Base-by-base conservation (phyloP, 352 stramenopile species). In the Phytopythium vexans region DNA sequence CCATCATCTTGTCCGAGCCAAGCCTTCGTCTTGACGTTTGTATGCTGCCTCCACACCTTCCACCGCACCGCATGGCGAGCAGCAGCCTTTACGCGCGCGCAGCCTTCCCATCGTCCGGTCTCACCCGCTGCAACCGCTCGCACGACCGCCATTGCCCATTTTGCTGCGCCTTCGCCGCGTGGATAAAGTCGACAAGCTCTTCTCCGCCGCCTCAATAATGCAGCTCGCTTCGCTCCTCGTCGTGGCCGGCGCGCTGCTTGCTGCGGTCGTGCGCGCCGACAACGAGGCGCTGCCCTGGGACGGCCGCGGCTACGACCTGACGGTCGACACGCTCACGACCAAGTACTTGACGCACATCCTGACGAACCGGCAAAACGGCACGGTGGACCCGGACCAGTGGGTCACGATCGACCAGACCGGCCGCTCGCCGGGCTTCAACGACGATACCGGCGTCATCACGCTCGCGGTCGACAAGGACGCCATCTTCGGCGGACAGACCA, bases 331-430 rank as follows among this genome's bases (percentile, higher is more conserved):
- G 46, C 72, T 87, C 39, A 66, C 54, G 33, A 54, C 64, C 56
- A 76, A 89, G 61, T 87, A 77, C 64, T 52, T 77, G 72, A 73
- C 70, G 32, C 78, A 89, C 52, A 89, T 89, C 59, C 60, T 89
- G 47, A 88, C 66, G 50, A 68, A 77, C 64, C 78, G 75, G 45
- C 62, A 86, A 56, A 71, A 68, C 48, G 59, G 54, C 44, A 69
- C 57, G 40, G 69, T 60, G 36, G 56, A 70, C 44, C 72, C 67
- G 6, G 63, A 72, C 27, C 54, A 82, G 57, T 89, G 75, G 62
- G 68, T 82, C 5, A 72, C 72, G 12, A 53, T 89, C 49, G 48
- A 64, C 16, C 56, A 61, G 6, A 61, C 62, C 4, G 78, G 66
- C 45, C 78, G 78, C 43, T 77, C 65, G 38, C 69, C 74, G 9